These are phyloP conservation scores for Phytophthora capsici DNA, from an alignment of 352 stramenopile genomes.

Conservation along the genomic window DNA sequence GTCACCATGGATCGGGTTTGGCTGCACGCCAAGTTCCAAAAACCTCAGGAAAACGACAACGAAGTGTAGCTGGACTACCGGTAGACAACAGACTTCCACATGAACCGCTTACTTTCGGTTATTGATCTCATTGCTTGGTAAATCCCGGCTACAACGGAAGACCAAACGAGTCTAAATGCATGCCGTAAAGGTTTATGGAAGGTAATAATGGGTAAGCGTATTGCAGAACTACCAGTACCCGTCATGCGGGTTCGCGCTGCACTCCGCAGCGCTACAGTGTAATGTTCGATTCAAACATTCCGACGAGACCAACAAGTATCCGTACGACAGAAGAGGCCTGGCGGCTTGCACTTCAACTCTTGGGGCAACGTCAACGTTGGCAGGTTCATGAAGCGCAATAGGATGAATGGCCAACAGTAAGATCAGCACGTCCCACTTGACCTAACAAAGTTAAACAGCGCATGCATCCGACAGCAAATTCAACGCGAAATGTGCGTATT, in stretches of 20 bases:
- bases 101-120: background rate
- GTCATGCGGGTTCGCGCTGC: background rate
- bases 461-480: background rate
- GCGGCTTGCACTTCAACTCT: conserved; percentile 11
- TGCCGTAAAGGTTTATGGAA: too few relatives aligned
- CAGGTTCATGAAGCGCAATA: conserved; percentile 17
- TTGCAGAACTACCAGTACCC: too few relatives aligned
- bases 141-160: too few relatives aligned
- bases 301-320: background rate
- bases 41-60: conserved; percentile 22
- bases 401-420: background rate
- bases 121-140: too few relatives aligned
- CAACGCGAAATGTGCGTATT: background rate
- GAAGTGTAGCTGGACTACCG: background rate
- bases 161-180: too few relatives aligned
- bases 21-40: conserved; percentile 79
- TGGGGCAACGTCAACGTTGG: background rate
- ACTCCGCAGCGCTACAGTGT: too few relatives aligned
- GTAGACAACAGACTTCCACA: background rate
- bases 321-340: conserved; percentile 5
- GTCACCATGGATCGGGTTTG: conserved; percentile 83
- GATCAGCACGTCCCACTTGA: conserved; percentile 8
- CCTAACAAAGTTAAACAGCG: background rate
- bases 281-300: too few relatives aligned
- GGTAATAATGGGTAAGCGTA: too few relatives aligned